phyloP scores from a whole-genome alignment of 2,329 filamentous ascomycete genomes.

The Keithomyces neogunnii region DNA sequence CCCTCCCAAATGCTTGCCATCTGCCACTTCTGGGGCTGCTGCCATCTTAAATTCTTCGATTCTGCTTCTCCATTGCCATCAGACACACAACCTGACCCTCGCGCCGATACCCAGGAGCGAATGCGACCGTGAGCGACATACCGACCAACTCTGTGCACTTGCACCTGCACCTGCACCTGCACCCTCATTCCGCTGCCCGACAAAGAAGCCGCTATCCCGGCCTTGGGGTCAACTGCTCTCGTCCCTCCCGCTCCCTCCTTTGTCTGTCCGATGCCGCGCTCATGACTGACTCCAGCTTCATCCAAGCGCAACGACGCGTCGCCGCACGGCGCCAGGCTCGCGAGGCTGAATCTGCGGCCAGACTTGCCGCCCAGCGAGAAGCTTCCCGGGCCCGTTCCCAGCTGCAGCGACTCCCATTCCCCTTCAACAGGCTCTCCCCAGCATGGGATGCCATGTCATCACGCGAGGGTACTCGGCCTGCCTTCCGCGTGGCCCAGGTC shows the following conservation, averaged over 20 bases:
- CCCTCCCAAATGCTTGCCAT: not conserved
- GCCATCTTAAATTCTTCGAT: not conserved
- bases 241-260: not conserved
- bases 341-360: conserved; percentile 56
- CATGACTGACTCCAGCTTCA: conserved; percentile 60
- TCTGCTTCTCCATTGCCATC: too few species aligned
- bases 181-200: too few species aligned
- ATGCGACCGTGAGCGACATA: too few species aligned
- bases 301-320: conserved; percentile 81
- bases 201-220: too few species aligned
- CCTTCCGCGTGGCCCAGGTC: conserved; percentile 90
- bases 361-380: conserved; percentile 40
- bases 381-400: conserved; percentile 45
- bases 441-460: conserved; percentile 66
- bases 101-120: too few species aligned
- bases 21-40: too few species aligned
- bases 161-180: too few species aligned
- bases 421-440: conserved; percentile 50
- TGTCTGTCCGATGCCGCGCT: conserved; percentile 19
- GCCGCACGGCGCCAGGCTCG: conserved; percentile 70
- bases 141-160: too few species aligned
- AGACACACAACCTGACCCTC: too few species aligned
- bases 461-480: conserved; percentile 70
- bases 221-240: not conserved
- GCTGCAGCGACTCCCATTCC: conserved; percentile 50